Percentiles rank a stretch among this genome's conserved stretches.
Evolutionary conservation across 2,329 filamentous ascomycete genomes (phyloP).

Genomic region (Sporothrix variecibatus): DNA sequence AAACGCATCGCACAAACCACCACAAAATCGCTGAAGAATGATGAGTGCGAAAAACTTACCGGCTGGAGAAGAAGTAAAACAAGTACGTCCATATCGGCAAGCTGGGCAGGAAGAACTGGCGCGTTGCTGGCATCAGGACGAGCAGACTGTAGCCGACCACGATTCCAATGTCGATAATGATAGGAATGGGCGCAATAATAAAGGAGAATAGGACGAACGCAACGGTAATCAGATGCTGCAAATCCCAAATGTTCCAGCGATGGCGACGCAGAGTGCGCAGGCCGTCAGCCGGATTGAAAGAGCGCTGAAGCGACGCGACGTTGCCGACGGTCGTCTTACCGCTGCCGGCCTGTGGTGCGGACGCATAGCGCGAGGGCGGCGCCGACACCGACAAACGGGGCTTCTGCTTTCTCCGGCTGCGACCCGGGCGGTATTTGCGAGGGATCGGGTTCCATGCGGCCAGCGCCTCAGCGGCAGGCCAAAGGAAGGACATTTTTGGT

Average conservation of each 20-base stretch:
- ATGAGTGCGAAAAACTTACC: constrained; percentile 58
- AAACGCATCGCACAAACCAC: background rate
- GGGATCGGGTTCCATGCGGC: constrained; percentile 39
- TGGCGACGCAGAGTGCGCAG: constrained; percentile 74
- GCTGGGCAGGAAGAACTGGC: constrained; percentile 89
- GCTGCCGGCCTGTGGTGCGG: constrained; percentile 18
- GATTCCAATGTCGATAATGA: constrained; percentile 73
- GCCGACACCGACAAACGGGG: constrained; percentile 27
- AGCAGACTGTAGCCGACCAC: constrained; percentile 68
- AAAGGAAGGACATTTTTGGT: constrained; percentile 36
- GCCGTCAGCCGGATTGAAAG: constrained; percentile 78
- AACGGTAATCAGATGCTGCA: constrained; percentile 77
- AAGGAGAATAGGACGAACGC: constrained; percentile 80
- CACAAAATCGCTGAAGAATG: background rate
- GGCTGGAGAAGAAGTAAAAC: constrained; percentile 87
- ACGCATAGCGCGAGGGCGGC: constrained; percentile 31
- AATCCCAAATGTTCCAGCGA: constrained; percentile 79
- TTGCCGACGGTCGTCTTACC: constrained; percentile 47
- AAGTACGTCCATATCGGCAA: constrained; percentile 84
- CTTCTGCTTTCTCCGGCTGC: constrained; percentile 25
- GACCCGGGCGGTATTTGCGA: constrained; percentile 36
- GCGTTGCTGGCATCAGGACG: constrained; percentile 77
- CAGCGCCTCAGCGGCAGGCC: constrained; percentile 36
- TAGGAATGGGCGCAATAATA: constrained; percentile 78
- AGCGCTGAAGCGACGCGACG: constrained; percentile 76